Conservation (phyloP, 768 basidiomycete species). For the Collybia sordida region DNA sequence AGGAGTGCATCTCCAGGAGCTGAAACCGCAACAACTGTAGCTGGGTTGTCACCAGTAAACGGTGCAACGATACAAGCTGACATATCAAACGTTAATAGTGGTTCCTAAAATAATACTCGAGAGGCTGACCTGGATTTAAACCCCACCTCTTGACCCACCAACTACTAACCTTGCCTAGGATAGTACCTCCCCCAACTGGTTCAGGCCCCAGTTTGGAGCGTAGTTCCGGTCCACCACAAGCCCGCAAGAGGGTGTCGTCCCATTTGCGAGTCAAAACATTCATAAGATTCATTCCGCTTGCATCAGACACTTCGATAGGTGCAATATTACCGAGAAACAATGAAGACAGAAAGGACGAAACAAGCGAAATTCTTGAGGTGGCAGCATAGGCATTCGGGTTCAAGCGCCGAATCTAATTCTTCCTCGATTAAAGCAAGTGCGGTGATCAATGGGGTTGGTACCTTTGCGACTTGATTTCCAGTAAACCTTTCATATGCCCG, state of each 20-base stretch:
- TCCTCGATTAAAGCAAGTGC: not conserved
- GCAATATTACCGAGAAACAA: conserved; percentile 78
- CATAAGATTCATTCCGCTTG: conserved; percentile 91
- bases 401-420: conserved; percentile 52
- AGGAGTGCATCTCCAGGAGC: conserved; percentile 81
- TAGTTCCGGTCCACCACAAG: conserved; percentile 68
- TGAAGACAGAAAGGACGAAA: conserved; percentile 82
- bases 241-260: conserved; percentile 64
- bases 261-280: conserved; percentile 72
- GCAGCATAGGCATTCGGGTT: conserved; percentile 53
- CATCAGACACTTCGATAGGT: conserved; percentile 85
- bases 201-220: conserved; percentile 72
- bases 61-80: conserved; percentile 77
- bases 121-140: conserved; percentile 55
- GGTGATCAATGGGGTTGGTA: conserved; percentile 25
- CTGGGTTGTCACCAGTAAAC: conserved; percentile 90
- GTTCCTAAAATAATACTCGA: not conserved
- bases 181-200: conserved; percentile 69
- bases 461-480: conserved; percentile 79
- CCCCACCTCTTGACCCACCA: conserved; percentile 82
- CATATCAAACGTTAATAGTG: not conserved
- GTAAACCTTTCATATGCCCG: conserved; percentile 89
- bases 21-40: conserved; percentile 73
- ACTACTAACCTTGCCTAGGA: conserved; percentile 59
- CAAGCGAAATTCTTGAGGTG: conserved; percentile 72